Base-by-base conservation (phyloP, 805 yeast genomes). In the Cyberlindnera misumaiensis region DNA sequence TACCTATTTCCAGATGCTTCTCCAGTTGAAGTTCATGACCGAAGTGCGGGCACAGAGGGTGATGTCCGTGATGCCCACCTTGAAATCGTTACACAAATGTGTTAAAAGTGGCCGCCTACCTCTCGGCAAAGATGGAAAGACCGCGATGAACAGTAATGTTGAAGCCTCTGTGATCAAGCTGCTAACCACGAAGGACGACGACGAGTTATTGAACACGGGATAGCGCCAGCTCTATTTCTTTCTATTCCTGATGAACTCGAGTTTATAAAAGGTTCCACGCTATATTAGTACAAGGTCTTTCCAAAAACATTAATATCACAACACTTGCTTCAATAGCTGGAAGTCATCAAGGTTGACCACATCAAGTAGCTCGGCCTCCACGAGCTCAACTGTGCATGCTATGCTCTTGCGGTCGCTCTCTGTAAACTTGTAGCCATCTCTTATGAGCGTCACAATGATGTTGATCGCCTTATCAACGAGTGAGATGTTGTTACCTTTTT, bases 1-100 rank as follows among this genome's bases (percentile, higher is more conserved):
- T 31, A 68, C 77, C 0, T 72, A 67, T 47, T 45, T 66, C 4
- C 71, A 72, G 45, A 67, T 77, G 39, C 45, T 82, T 20, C 66
- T 70, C 36, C 80, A 80, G 40, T 68, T 83, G 45, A 76, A 74
- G 39, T 62, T 68, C 45, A 68, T 82, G 69, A 78, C 83, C 3
- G 68, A 65, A 9, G 53, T 67, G 3, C 70, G 70, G 38, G 72
- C 79, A 0, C 68, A 69, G 33, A 61, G 67, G 15, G 58, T 80
- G 3, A 58, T 62, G 24, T 50, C 60, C 12, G 60, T 59, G 30
- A 71, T 72, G 45, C 59, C 65, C 3, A 62, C 65, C 7, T 56
- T 79, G 17, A 61, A 46, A 38, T 31, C 49, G 1, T 32, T 66
- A 22, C 46, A 43, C 15, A 36, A 46, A 34, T 64, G 48, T 58